Evolutionary conservation across 177 flowering plant genomes (phyloP), one percentile per base, ranked within the genome.

Genomic region (Tripterygium wilfordii): DNA sequence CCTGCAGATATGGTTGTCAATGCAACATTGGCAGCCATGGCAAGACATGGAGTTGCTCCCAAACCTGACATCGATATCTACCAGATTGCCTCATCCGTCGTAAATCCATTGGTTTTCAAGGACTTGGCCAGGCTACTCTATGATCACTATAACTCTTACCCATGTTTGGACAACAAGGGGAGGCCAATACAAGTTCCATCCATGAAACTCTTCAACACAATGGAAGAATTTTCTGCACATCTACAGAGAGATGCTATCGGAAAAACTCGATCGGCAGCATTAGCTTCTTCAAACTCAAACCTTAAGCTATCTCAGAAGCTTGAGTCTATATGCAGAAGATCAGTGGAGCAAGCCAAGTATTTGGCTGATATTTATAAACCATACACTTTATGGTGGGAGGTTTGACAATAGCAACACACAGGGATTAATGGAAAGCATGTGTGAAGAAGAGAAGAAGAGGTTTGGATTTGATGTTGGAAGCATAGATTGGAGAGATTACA

Each of bases 1-100:
- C 97, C 98, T 8, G 91, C 82, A 0, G 96, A 88, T 51, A 91
- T 91, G 98, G 98, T 91, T 2, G 98, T 83, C 3, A 91, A 91
- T 48, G 90, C 92, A 16, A 91, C 73, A 12, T 45, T 91, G 47
- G 95, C 98, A 54, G 98, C 96, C 21, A 82, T 87, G 47, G 96
- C 94, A 10, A 84, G 57, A 63, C 97, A 90, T 47, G 97, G 96
- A 24, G 45, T 12, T 20, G 61, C 52, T 1, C 63, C 54, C n/a
- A 75, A 69, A 47, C 61, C 85, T 9, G 86, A 74, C 27, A 63
- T 76, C 33, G 71, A 69, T 25, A 51, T 88, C 7, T 83, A 90
- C 62, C 96, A 88, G 27, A 63, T 85, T 8, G 89, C 96, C 8
- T 77, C 98, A 25, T 82, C 98, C 5, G 82, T 77, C 10, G 81